phyloP scores from a whole-genome alignment of 306 rosid species.

The Betula pendula region DNA sequence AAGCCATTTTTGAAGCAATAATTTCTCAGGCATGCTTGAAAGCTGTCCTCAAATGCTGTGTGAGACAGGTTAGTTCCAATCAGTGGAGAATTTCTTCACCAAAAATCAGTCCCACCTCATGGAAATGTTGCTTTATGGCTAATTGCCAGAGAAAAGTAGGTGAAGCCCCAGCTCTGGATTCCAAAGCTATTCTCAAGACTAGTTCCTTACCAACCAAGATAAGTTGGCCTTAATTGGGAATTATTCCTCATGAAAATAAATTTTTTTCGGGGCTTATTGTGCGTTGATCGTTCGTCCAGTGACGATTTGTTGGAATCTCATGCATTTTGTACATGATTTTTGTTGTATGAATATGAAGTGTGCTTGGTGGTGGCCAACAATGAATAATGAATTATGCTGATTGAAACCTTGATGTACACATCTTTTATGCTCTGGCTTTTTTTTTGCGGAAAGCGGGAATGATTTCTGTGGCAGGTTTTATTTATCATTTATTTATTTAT shows the following conservation, averaged over 20 bases:
- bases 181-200: constrained; percentile 46
- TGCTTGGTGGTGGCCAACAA: constrained; percentile 75
- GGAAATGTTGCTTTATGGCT: constrained; percentile 52
- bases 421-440: constrained; percentile 43
- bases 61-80: constrained; percentile 53
- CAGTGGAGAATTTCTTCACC: constrained; percentile 70
- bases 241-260: constrained; percentile 59
- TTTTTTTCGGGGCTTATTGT: constrained; percentile 47
- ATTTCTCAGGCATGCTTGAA: constrained; percentile 45
- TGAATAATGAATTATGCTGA: constrained; percentile 65
- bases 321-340: constrained; percentile 45
- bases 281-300: constrained; percentile 44
- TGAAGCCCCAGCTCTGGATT: constrained; percentile 60
- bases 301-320: constrained; percentile 54
- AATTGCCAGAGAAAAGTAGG: constrained; percentile 54
- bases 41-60: constrained; percentile 57
- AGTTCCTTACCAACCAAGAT: constrained; percentile 62
- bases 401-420: constrained; percentile 65
- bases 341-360: constrained; percentile 47
- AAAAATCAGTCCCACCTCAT: constrained; percentile 53
- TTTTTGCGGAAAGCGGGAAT: constrained; percentile 19
- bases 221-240: constrained; percentile 66
- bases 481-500: constrained; percentile 33
- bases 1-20: constrained; percentile 44
- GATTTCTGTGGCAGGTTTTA: constrained; percentile 33